A percentile compares a stretch with the other conserved stretches of the same genome.
Evolutionary conservation across 2,329 filamentous ascomycete genomes (phyloP).

Genomic region (Didymella lethalis): DNA sequence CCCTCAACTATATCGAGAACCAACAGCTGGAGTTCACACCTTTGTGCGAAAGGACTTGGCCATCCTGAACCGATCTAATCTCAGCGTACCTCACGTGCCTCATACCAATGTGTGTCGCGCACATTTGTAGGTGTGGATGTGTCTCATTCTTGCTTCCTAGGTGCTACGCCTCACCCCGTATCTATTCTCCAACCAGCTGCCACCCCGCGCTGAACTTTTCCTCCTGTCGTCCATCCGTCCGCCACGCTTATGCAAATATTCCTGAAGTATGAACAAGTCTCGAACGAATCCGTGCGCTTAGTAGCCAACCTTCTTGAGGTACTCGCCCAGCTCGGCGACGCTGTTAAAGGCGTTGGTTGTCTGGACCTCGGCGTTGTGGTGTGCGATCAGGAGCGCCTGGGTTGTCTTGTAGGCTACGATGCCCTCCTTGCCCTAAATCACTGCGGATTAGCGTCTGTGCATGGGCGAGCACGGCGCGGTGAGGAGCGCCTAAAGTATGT

Average conservation of each 20-base stretch:
- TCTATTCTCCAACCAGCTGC: conserved; percentile 5
- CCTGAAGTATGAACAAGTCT: conserved; percentile 34
- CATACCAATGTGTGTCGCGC: not conserved
- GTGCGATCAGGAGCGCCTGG: conserved; percentile 86
- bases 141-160: conserved; percentile 23
- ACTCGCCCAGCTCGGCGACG: conserved; percentile 85
- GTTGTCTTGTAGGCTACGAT: conserved; percentile 84
- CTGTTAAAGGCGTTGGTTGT: conserved; percentile 79
- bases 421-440: conserved; percentile 76
- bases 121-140: conserved; percentile 15
- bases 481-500: not conserved
- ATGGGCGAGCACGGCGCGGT: not conserved
- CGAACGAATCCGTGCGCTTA: conserved; percentile 57
- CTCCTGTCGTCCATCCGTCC: conserved; percentile 1
- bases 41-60: no score
- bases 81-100: not conserved
- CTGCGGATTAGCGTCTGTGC: conserved; percentile 6
- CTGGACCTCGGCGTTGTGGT: conserved; percentile 78
- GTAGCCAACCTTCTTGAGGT: conserved; percentile 81
- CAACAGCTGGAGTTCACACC: no score
- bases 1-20: no score
- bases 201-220: conserved; percentile 12
- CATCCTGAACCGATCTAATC: not conserved
- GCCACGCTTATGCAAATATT: conserved; percentile 46
- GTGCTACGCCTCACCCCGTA: not conserved